Conservation (phyloP, 257 asterid genomes). For the Solanum tarijense region DNA sequence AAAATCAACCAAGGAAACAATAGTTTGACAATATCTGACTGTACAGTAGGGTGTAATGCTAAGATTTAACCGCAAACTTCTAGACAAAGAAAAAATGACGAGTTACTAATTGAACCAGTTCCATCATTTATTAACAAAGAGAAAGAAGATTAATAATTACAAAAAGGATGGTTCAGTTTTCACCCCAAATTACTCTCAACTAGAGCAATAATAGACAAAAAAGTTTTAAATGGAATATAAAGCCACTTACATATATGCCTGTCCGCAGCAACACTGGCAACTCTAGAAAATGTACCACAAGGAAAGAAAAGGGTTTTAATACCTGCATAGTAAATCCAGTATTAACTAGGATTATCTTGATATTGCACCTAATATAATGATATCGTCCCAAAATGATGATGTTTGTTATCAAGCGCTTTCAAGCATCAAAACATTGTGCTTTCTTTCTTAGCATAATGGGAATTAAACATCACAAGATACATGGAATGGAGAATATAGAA, state of each 20-base stretch:
- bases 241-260: constrained; percentile 65
- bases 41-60: background rate
- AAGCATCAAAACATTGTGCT: background rate
- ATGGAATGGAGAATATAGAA: background rate
- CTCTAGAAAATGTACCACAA: constrained; percentile 70
- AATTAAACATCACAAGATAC: background rate
- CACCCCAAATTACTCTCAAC: background rate
- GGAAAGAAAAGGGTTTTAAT: constrained; percentile 63
- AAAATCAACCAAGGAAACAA: background rate
- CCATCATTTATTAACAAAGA: background rate
- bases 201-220: background rate
- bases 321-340: constrained; percentile 37
- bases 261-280: constrained; percentile 61
- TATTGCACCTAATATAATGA: background rate
- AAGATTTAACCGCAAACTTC: background rate
- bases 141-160: background rate
- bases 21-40: background rate
- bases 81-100: background rate
- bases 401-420: background rate
- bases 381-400: background rate
- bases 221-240: background rate
- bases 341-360: background rate
- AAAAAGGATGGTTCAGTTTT: background rate
- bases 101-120: background rate
- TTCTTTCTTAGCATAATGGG: background rate